Evolutionary conservation across 2,329 filamentous ascomycete species (phyloP).

Genomic region (Scytalidium lignicola): DNA sequence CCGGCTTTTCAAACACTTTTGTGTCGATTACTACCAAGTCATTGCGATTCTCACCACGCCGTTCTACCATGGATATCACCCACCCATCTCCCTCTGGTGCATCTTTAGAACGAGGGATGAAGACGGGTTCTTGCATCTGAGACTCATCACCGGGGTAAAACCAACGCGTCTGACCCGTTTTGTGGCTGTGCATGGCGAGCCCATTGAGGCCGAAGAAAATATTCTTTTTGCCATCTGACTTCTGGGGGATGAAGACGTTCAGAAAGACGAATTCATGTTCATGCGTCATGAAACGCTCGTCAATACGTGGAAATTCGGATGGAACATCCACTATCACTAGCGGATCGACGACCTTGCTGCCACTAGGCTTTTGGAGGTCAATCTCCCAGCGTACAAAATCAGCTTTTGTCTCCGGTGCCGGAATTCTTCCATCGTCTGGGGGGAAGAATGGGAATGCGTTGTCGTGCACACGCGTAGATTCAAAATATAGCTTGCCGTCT

Average conservation of each 20-base stretch:
- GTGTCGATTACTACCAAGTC: conserved; percentile 30
- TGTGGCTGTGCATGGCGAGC: conserved; percentile 7
- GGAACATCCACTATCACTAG: conserved; percentile 31
- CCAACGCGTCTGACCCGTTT: conserved; percentile 24
- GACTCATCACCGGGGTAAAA: conserved; percentile 32
- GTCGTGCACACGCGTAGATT: conserved; percentile 33
- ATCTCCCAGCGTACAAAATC: conserved; percentile 39
- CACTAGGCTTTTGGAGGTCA: conserved; percentile 27
- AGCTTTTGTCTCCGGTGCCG: conserved; percentile 30
- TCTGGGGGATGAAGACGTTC: conserved; percentile 30
- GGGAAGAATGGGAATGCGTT: conserved; percentile 35
- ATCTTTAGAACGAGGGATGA: conserved; percentile 38
- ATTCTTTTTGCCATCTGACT: conserved; percentile 27
- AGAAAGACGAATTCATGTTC: conserved; percentile 35
- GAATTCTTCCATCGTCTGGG: conserved; percentile 26
- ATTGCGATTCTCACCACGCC: conserved; percentile 30
- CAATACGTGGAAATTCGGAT: conserved; percentile 39
- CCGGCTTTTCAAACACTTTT: conserved; percentile 24
- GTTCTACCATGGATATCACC: conserved; percentile 23
- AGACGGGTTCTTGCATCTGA: conserved; percentile 49
- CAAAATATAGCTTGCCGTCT: conserved; percentile 31
- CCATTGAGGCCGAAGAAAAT: conserved; percentile 16
- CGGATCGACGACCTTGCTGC: conserved; percentile 20
- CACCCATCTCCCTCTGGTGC: conserved; percentile 25
- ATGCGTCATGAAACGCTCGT: conserved; percentile 37